phyloP scores from a whole-genome alignment of 352 stramenopile genomes.

The Phytophthora litchii region DNA sequence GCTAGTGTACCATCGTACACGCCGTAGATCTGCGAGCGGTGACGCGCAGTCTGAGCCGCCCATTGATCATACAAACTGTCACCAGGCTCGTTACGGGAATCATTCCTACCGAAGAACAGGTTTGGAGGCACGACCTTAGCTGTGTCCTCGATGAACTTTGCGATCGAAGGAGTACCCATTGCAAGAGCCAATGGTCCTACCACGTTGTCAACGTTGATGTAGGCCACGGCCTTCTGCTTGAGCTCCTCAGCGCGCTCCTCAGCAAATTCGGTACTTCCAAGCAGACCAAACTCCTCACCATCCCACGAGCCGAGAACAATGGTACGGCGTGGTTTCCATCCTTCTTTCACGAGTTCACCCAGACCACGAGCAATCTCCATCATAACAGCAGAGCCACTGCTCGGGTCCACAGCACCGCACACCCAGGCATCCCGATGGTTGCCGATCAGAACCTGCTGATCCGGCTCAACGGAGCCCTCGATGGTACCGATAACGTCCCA shows the following conservation, averaged over 20 bases:
- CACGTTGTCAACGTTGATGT: constrained; percentile 85
- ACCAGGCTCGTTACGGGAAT: constrained; percentile 15
- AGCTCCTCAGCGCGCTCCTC: constrained; percentile 52
- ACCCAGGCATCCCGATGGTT: constrained; percentile 87
- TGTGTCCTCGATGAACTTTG: constrained; percentile 53
- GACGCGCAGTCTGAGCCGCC: constrained; percentile 32
- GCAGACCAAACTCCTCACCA: constrained; percentile 76
- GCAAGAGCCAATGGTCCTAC: constrained; percentile 51
- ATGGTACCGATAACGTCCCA: constrained; percentile 59
- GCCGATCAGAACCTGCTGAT: constrained; percentile 60
- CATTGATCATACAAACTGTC: constrained; percentile 45
- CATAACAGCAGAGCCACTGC: constrained; percentile 59
- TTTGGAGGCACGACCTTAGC: constrained; percentile 49
- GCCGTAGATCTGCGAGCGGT: constrained; percentile 41
- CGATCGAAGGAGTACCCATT: constrained; percentile 58
- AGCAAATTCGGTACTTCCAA: constrained; percentile 77
- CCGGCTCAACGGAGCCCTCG: constrained; percentile 45
- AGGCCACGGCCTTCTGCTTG: constrained; percentile 57
- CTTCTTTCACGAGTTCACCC: constrained; percentile 50
- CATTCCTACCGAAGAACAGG: constrained; percentile 26
- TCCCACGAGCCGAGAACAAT: constrained; percentile 79
- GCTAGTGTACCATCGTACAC: constrained; percentile 42
- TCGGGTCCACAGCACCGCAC: constrained; percentile 73
- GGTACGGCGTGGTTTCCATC: constrained; percentile 65
- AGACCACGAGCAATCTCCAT: constrained; percentile 72